Conservation (phyloP, 345 rosid species). For the Citrus reticulata region DNA sequence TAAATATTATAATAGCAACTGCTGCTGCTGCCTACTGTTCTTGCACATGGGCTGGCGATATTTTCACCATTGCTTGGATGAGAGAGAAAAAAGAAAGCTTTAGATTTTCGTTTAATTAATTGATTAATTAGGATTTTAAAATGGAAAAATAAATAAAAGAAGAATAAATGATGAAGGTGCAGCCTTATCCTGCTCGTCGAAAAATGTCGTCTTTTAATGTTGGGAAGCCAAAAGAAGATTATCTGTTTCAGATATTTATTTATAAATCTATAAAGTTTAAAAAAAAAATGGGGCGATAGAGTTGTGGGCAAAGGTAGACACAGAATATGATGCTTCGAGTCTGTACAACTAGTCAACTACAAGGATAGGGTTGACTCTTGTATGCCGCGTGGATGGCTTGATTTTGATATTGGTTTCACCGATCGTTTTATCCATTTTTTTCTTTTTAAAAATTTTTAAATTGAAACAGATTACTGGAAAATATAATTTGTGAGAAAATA, state of each 20-base stretch:
- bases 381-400: background rate
- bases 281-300: too few relatives aligned
- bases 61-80: background rate
- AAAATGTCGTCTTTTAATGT: background rate
- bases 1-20: background rate
- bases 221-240: background rate
- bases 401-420: background rate
- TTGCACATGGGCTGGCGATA: conserved; percentile 6
- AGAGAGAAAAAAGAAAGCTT: background rate
- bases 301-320: background rate
- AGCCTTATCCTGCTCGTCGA: background rate
- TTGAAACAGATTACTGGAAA: too few relatives aligned
- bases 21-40: background rate
- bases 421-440: too few relatives aligned
- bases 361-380: background rate
- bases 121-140: background rate
- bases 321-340: background rate
- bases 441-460: too few relatives aligned
- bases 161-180: background rate
- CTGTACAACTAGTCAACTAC: background rate
- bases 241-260: background rate
- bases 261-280: too few relatives aligned
- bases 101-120: background rate
- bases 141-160: background rate
- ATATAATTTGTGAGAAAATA: too few relatives aligned